These are phyloP conservation scores for Penicillium herquei DNA, from an alignment of 495 filamentous ascomycete genomes.

Conservation along the genomic window DNA sequence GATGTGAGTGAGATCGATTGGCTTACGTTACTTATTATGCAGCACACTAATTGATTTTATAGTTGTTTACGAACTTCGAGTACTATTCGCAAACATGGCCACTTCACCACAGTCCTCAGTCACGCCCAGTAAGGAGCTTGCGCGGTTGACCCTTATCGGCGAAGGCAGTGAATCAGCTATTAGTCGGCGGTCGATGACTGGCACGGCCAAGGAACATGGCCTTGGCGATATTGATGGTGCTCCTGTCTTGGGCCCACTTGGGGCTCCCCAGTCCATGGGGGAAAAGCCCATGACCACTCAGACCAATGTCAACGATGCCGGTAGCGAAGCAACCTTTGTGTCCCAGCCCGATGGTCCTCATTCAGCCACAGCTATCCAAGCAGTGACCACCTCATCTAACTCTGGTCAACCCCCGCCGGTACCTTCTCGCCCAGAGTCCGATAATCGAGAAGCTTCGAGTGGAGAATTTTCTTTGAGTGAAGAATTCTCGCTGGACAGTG, in stretches of 20 bases:
- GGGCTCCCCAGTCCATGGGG: conserved; percentile 34
- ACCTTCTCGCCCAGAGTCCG: conserved; percentile 39
- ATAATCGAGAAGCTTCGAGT: no score
- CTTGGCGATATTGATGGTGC: conserved; percentile 54
- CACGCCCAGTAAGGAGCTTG: conserved; percentile 73
- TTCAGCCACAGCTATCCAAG: neutral
- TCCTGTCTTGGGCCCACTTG: conserved; percentile 51
- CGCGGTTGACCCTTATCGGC: conserved; percentile 73
- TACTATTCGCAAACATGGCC: conserved; percentile 72
- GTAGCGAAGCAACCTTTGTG: conserved; percentile 55
- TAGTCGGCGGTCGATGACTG: conserved; percentile 55
- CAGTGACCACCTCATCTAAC: conserved; percentile 4
- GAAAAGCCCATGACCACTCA: conserved; percentile 19
- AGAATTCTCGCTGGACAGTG: conserved; percentile 49
- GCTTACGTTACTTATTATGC: neutral
- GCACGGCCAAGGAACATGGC: conserved; percentile 31
- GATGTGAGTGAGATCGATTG: conserved; percentile 54
- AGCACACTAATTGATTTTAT: neutral
- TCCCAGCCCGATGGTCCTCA: conserved; percentile 29
- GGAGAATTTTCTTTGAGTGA: no score
- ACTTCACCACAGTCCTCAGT: conserved; percentile 51
- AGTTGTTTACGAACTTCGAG: conserved; percentile 72
- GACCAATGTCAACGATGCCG: conserved; percentile 24
- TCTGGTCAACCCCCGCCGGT: conserved; percentile 43
- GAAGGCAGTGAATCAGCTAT: conserved; percentile 57